Base-by-base conservation (phyloP, 768 basidiomycete species). In the Dentipellis fragilis region DNA sequence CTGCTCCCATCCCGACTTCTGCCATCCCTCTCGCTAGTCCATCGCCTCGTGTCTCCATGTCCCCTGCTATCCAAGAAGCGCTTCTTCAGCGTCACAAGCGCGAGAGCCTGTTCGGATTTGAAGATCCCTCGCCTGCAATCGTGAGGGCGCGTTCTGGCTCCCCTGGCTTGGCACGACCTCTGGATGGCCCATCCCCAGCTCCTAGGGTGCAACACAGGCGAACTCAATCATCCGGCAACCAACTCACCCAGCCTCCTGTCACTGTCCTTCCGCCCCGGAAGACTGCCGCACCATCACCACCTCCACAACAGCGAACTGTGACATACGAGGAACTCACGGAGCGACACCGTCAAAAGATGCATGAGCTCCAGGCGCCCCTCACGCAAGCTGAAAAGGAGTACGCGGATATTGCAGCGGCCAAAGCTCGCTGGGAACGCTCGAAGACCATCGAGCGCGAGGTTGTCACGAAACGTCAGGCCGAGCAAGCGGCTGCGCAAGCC, bases 321-420 rank as follows among this genome's bases (percentile, higher is more conserved):
- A 91, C 92, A 1, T 90, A 88, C 66, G 93, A 94, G 68, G 91
- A 95, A 66, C 75, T 95, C 35, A 84, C 81, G 49, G 89, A 91
- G 61, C 76, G 92, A 16, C 93, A 95, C 63, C 80, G 88, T 50
- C 84, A 88, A 71, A 89, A 90, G 71, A 79, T 96, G 73, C 79
- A 78, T 36, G 82, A 83, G 63, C 66, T 96, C 59, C 93, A 96
- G 71, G 82, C 77, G 39, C 93, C 93, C 4, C 71, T 96, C 35
- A 93, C 87, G n/a, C 78, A 81, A 61, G 84, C 85, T 2, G 83
- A 85, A 70, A 81, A 80, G 64, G 87, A 93, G 64, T 79, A 85
- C 58, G 89, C 86, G 1, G 80, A 88, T 29, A 62, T 93, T 16
- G 79, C 77, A 54, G 81, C 80, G n/a, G 92, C 90, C 11, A 83